phyloP scores from a whole-genome alignment of 305 asterid genomes.

The Rubia occidens region DNA sequence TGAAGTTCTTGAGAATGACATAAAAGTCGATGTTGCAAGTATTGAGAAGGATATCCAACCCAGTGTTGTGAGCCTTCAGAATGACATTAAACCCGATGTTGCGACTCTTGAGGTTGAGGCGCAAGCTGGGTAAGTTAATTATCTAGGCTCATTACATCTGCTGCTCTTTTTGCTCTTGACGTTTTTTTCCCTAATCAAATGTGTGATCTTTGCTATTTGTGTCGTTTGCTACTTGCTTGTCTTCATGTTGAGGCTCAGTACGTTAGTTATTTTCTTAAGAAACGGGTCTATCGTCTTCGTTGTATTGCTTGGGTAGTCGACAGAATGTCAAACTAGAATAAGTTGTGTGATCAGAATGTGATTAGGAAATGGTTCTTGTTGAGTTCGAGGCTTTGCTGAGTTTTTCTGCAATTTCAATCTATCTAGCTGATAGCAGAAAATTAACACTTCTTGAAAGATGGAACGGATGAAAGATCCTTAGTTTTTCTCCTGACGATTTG shows the following conservation, averaged over 20 bases:
- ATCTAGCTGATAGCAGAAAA: neutral
- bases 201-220: neutral
- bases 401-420: neutral
- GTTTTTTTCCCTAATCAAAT: neutral
- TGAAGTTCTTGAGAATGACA: no score
- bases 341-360: neutral
- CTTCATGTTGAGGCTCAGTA: neutral
- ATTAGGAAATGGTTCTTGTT: neutral
- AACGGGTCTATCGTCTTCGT: neutral
- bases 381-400: neutral
- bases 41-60: neutral
- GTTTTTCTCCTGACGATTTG: neutral
- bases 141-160: slow-evolving; percentile 2
- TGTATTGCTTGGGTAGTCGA: neutral
- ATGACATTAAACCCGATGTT: slow-evolving; percentile 10
- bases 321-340: neutral
- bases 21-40: no score
- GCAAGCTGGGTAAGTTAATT: slow-evolving; percentile 33
- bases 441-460: neutral
- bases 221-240: neutral
- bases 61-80: no score
- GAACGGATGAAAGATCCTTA: neutral
- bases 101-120: slow-evolving; percentile 15
- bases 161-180: neutral
- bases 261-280: neutral